Evolutionary conservation across 768 basidiomycete species (phyloP), one percentile per base, ranked within the genome.

Genomic region (Mycena leptocephala): DNA sequence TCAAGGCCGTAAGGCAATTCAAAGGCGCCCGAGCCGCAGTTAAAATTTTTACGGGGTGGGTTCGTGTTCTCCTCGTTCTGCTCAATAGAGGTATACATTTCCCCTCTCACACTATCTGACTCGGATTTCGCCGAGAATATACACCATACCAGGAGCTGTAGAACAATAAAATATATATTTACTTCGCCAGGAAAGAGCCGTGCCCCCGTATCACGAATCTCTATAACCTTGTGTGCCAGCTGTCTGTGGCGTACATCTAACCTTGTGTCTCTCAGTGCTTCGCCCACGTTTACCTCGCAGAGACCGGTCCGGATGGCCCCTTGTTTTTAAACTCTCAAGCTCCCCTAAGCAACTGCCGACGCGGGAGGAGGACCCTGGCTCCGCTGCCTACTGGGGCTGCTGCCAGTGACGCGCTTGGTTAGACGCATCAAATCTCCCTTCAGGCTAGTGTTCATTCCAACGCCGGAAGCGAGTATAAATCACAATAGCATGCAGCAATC

Each of bases 1-100:
- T 24, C 6, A n/a, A 24, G 26, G 39, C 39, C 70, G 48, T 62
- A 71, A 71, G 16, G 8, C 32, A 51, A 30, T 63, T 55, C 53
- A 72, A 69, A 26, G 20, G 30, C 41, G 7, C 35, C 59, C 59
- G 35, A 18, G 41, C 26, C 20, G 39, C 32, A 33, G 28, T n/a
- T n/a, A n/a, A n/a, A n/a, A n/a, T 20, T 46, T 26, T 71, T 62
- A 48, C 28, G 26, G 63, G 72, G 72, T 73, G 26, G n/a, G 56
- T 59, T 26, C 65, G 48, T 74, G 72, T 59, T 51, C 41, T 37
- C 72, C 72, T 74, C 72, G 72, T 66, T 66, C 51, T 51, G 33
- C 24, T 58, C 62, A 33, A 58, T 41, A 32, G 22, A 26, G 37
- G 43, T 11, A n/a, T 2, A 13, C 11, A 51, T 51, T 46, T 46